Evolutionary conservation across 2,329 filamentous ascomycete genomes (phyloP).

Genomic region (Berkeleyomyces basicola): DNA sequence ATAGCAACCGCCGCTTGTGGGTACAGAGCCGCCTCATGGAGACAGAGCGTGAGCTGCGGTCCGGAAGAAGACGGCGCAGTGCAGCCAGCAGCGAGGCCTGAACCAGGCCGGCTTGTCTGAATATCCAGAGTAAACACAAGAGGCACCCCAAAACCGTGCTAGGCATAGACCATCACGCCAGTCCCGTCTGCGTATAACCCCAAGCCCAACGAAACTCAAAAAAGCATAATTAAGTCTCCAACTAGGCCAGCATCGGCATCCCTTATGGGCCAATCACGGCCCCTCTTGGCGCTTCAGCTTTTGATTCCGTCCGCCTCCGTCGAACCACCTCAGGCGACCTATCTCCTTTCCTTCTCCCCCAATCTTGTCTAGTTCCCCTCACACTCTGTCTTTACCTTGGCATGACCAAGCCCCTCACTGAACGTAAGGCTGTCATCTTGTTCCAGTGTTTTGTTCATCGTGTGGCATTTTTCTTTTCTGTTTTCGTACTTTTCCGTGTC

Average conservation of each 20-base stretch:
- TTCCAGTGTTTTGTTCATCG: not conserved
- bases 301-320: not conserved
- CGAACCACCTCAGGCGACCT: not conserved
- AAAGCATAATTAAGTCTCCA: not conserved
- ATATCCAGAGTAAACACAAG: not conserved
- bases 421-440: not conserved
- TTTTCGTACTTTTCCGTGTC: not conserved
- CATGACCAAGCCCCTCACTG: not conserved
- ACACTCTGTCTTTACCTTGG: not conserved
- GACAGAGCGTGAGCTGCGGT: constrained; percentile 41
- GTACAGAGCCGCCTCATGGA: constrained; percentile 43
- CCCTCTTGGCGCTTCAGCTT: not conserved
- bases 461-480: not conserved
- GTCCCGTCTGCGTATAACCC: not conserved
- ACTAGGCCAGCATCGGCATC: not conserved
- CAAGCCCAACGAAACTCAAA: not conserved
- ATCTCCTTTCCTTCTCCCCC: not conserved
- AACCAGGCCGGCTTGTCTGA: not conserved
- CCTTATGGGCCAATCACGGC: not conserved
- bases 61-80: constrained; percentile 33
- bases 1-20: constrained; percentile 37
- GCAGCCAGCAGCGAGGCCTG: constrained; percentile 15
- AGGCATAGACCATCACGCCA: not conserved
- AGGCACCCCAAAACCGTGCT: not conserved
- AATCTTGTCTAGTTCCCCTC: not conserved